Conservation (phyloP, 2,329 filamentous ascomycete species). For the Paecilomyces dactylethromorphus region DNA sequence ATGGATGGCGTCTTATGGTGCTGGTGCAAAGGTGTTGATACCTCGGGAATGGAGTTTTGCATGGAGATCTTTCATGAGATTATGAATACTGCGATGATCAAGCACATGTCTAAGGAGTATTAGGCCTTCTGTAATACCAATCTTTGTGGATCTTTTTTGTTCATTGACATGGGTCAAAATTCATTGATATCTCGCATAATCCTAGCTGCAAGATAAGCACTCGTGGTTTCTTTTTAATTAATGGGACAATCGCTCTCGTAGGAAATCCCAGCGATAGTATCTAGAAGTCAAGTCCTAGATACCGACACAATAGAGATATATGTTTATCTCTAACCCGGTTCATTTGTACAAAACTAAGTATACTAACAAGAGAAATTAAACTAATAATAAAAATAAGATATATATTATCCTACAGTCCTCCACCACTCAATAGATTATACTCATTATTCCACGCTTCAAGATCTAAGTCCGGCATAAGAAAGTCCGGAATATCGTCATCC, state of each 20-base stretch:
- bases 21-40: background rate
- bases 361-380: too few relatives aligned
- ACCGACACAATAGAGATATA: too few relatives aligned
- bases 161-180: background rate
- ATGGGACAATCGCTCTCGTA: background rate
- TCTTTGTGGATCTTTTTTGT: background rate
- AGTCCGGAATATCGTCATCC: too few relatives aligned
- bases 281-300: too few relatives aligned
- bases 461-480: too few relatives aligned
- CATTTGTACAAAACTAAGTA: too few relatives aligned
- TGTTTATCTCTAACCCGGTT: too few relatives aligned
- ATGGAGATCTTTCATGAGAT: background rate
- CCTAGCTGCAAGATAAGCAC: background rate
- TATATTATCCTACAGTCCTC: too few relatives aligned
- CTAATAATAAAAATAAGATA: too few relatives aligned
- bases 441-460: too few relatives aligned
- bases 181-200: background rate
- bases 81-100: background rate
- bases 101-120: background rate
- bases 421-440: too few relatives aligned
- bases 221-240: too few relatives aligned
- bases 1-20: background rate
- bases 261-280: background rate
- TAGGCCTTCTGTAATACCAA: background rate
- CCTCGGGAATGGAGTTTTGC: background rate